Evolutionary conservation across 1,284 basidiomycete genomes (phyloP), one percentile per base, ranked within the genome.

Genomic region (Ceratobasidium sp.): DNA sequence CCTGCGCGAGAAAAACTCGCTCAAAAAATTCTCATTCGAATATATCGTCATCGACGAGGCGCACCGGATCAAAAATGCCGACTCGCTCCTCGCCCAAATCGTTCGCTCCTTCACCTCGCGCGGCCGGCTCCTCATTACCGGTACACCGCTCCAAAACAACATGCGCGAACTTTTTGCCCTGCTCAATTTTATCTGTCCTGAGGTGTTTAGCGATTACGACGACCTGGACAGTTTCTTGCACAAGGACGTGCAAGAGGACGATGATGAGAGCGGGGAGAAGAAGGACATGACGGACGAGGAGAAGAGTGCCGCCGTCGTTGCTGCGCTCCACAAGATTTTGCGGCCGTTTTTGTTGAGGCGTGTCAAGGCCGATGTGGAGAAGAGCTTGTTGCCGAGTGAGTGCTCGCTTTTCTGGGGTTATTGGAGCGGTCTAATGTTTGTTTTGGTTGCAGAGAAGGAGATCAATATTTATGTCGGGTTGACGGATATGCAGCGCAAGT

Each of bases 1-100:
- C 83, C 89, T 99, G 77, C 95, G 98, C 81, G 98, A 99, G 83
- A 96, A 97, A 85, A 89, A 90, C 33, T 89, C 93, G 0, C 88
- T 99, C 80, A 96, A 95, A 85, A 98, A 97, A 84, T 95, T 99
- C 82, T 94, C 93, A 0, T 99, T 98, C 88, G 95, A 98, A 85
- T 99, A 99, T 85, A 99, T 99, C 84, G 89, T 96, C 80, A 99
- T 99, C 82, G 97, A 99, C 85, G 98, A 99, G 85, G 98, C 97
- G 0, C 98, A 99, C 82, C 93, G 97, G 49, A 99, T 99, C 90
- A 99, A 99, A 88, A 99, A 99, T 81, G 96, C 97, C 81, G 96
- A 99, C 83, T 98, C 96, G 37, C 93, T 99, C 81, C 89, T 99
- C 13, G 93, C 93, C 20, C 96, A 99, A 85, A 98, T 99, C 81